Evolutionary conservation across 768 basidiomycete species (phyloP).

Genomic region (Gautieria morchelliformis): DNA sequence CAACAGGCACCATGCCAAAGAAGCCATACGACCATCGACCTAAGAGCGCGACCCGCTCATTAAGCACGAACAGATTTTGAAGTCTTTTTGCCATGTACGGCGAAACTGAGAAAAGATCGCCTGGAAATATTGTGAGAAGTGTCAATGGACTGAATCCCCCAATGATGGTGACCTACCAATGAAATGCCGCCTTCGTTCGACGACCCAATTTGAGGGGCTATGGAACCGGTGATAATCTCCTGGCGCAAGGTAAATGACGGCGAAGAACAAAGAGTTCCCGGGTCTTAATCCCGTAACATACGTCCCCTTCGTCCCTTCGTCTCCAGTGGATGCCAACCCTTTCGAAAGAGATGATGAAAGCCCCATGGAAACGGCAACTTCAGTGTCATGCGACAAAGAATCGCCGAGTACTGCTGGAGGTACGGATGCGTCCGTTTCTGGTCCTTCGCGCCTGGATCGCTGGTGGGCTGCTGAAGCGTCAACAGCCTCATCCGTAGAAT

Average conservation of each 20-base stretch:
- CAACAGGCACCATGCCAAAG: constrained; percentile 96
- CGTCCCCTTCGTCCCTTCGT: constrained; percentile 43
- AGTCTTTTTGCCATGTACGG: constrained; percentile 92
- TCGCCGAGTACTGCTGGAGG: constrained; percentile 44
- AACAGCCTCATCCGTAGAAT: constrained; percentile 14
- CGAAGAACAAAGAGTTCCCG: constrained; percentile 82
- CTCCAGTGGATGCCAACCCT: constrained; percentile 5
- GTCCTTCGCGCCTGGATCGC: not conserved
- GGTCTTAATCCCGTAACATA: constrained; percentile 56
- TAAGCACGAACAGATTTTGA: constrained; percentile 92
- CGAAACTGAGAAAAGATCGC: constrained; percentile 92
- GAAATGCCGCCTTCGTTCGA: constrained; percentile 91
- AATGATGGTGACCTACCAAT: constrained; percentile 44
- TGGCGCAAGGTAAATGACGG: constrained; percentile 95
- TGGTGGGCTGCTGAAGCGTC: not conserved
- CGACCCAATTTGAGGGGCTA: constrained; percentile 92
- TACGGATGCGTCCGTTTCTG: constrained; percentile 64
- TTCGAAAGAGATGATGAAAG: constrained; percentile 16
- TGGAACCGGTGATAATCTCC: constrained; percentile 99
- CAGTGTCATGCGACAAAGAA: constrained; percentile 53
- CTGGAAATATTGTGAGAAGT: constrained; percentile 24
- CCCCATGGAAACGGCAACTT: constrained; percentile 68
- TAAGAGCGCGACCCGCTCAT: constrained; percentile 92
- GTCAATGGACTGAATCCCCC: not conserved
- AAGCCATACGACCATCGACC: constrained; percentile 94